phyloP scores from a whole-genome alignment of 2,329 filamentous ascomycete species.

The Colletotrichum neosansevieriae region DNA sequence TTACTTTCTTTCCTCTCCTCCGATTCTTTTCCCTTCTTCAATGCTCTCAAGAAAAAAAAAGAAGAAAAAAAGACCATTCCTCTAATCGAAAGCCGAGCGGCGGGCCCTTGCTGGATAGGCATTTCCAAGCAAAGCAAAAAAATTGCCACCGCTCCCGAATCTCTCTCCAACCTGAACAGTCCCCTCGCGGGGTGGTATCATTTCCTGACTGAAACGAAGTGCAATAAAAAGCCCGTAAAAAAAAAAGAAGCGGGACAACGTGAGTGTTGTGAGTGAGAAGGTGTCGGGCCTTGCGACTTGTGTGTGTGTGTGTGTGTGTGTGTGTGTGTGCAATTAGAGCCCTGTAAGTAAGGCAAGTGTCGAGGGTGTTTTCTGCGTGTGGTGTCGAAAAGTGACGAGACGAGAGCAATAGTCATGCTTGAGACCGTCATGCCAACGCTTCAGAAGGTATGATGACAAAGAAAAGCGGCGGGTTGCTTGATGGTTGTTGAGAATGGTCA shows the following conservation, averaged over 20 bases:
- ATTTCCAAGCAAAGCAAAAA: background rate
- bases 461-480: conserved; percentile 16
- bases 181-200: conserved; percentile 40
- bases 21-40: background rate
- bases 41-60: conserved; percentile 7
- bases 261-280: conserved; percentile 11
- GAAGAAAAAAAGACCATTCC: background rate
- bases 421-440: conserved; percentile 11
- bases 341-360: conserved; percentile 9
- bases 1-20: background rate
- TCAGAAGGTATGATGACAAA: conserved; percentile 38
- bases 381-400: background rate
- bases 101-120: background rate
- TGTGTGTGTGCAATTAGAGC: conserved; percentile 28
- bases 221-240: conserved; percentile 16
- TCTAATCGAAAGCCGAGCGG: background rate
- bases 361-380: conserved; percentile 6
- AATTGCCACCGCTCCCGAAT: background rate
- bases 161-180: conserved; percentile 32
- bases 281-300: conserved; percentile 24
- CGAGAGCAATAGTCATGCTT: conserved; percentile 21
- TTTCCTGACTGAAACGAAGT: conserved; percentile 41
- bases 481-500: conserved; percentile 20
- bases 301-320: too few relatives aligned
- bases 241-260: conserved; percentile 1